Percentiles rank a stretch among this genome's conserved stretches.
Conservation (phyloP, 441 rosid species). For the Biscutella auriculata region DNA sequence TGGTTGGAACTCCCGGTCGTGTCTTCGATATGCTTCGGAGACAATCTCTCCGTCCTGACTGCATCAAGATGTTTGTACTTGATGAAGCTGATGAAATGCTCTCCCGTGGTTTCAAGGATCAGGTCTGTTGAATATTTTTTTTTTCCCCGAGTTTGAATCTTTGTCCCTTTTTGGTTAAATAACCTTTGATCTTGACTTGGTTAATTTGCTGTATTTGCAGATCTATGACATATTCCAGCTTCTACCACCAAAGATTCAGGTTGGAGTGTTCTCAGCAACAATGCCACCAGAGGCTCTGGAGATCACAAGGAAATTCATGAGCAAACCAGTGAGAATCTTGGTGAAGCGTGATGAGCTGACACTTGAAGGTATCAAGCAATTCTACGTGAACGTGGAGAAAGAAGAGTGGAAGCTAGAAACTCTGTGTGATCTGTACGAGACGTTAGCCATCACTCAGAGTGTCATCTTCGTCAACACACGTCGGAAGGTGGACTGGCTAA, state of each 20-base stretch:
- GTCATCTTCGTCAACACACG: conserved; percentile 30
- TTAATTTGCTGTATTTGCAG: conserved; percentile 10
- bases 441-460: conserved; percentile 30
- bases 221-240: conserved; percentile 32
- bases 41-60: conserved; percentile 29
- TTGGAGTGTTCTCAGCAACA: conserved; percentile 30
- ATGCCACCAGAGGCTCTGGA: conserved; percentile 36
- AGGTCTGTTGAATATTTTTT: conserved; percentile 15
- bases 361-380: conserved; percentile 59
- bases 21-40: conserved; percentile 32
- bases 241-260: conserved; percentile 30
- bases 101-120: conserved; percentile 35
- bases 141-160: too few relatives aligned
- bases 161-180: too few relatives aligned
- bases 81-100: conserved; percentile 40
- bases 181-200: too few relatives aligned
- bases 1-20: conserved; percentile 34
- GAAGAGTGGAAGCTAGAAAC: conserved; percentile 89
- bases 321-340: conserved; percentile 29
- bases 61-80: conserved; percentile 33
- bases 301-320: conserved; percentile 68
- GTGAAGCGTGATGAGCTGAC: conserved; percentile 48
- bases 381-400: conserved; percentile 59
- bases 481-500: conserved; percentile 29
- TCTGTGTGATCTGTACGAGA: conserved; percentile 68